Conservation (phyloP, 176 grass and related monocot species). For the Avena sativa region DNA sequence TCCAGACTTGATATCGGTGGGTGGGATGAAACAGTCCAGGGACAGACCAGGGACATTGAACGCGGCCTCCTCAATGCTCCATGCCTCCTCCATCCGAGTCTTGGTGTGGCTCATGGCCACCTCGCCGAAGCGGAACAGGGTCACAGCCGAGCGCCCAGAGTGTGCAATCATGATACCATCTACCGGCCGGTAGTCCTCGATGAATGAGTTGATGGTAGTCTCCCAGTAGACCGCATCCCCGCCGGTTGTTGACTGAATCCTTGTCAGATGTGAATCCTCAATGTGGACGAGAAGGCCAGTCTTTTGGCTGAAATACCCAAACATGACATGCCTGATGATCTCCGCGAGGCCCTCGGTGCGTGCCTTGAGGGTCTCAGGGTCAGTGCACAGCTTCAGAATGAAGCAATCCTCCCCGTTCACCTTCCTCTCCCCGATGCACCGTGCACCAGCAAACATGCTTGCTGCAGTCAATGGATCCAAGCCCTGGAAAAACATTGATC, state of each 20-base stretch:
- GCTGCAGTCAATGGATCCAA: conserved; percentile 70
- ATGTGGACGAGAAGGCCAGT: conserved; percentile 77
- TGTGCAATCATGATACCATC: conserved; percentile 81
- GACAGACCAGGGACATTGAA: conserved; percentile 80
- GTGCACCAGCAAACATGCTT: conserved; percentile 64
- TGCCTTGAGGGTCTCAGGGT: conserved; percentile 53
- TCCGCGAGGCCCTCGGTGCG: conserved; percentile 62
- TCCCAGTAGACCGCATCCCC: conserved; percentile 70
- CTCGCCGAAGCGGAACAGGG: conserved; percentile 77
- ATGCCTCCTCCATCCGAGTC: conserved; percentile 79
- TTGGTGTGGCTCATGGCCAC: conserved; percentile 85
- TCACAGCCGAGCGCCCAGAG: conserved; percentile 64
- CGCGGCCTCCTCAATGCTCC: conserved; percentile 81
- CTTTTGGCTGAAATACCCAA: conserved; percentile 79
- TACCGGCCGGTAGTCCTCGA: conserved; percentile 72
- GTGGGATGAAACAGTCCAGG: conserved; percentile 82
- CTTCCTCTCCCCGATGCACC: conserved; percentile 74
- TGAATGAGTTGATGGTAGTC: conserved; percentile 68
- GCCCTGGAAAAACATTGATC: conserved; percentile 52
- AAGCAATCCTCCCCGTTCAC: conserved; percentile 81
- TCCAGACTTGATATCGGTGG: conserved; percentile 69
- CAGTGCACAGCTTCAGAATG: conserved; percentile 70
- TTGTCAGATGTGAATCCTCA: conserved; percentile 74
- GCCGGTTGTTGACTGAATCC: conserved; percentile 65
- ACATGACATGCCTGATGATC: conserved; percentile 74